Evolutionary conservation across 129 eudicot genomes (phyloP).

Genomic region (Tagetes patula): DNA sequence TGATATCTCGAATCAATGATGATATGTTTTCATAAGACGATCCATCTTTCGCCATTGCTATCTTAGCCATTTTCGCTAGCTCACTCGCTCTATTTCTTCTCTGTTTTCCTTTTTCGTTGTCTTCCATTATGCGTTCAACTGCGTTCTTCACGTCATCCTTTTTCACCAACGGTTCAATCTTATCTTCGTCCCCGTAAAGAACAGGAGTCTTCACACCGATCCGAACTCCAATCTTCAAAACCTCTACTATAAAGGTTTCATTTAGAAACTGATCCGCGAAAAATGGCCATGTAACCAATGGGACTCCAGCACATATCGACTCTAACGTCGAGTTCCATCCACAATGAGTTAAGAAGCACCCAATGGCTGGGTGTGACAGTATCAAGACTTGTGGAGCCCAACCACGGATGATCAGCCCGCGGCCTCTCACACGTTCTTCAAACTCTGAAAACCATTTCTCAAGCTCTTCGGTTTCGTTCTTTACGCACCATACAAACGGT

Average conservation of each 20-base stretch:
- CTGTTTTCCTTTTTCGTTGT: slow-evolving; percentile 34
- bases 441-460: slow-evolving; percentile 41
- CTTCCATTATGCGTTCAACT: slow-evolving; percentile 39
- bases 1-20: slow-evolving; percentile 41
- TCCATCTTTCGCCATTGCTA: slow-evolving; percentile 53
- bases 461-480: slow-evolving; percentile 31
- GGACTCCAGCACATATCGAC: slow-evolving; percentile 47
- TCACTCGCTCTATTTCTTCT: slow-evolving; percentile 43
- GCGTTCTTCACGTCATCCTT: slow-evolving; percentile 38
- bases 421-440: slow-evolving; percentile 41
- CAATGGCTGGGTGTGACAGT: slow-evolving; percentile 46
- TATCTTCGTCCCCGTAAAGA: slow-evolving; percentile 37
- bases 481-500: slow-evolving; percentile 55
- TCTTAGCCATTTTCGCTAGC: slow-evolving; percentile 49
- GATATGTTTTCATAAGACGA: slow-evolving; percentile 45
- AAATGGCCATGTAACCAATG: slow-evolving; percentile 61
- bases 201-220: slow-evolving; percentile 37
- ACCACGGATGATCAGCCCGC: slow-evolving; percentile 51
- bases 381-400: slow-evolving; percentile 75
- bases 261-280: slow-evolving; percentile 57
- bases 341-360: slow-evolving; percentile 64
- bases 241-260: slow-evolving; percentile 43
- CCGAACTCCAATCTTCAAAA: slow-evolving; percentile 43
- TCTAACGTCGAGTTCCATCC: slow-evolving; percentile 75
- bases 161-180: slow-evolving; percentile 28